These are phyloP conservation scores for Solanum chiquidenum DNA, from an alignment of 257 asterid genomes.

Conservation along the genomic window DNA sequence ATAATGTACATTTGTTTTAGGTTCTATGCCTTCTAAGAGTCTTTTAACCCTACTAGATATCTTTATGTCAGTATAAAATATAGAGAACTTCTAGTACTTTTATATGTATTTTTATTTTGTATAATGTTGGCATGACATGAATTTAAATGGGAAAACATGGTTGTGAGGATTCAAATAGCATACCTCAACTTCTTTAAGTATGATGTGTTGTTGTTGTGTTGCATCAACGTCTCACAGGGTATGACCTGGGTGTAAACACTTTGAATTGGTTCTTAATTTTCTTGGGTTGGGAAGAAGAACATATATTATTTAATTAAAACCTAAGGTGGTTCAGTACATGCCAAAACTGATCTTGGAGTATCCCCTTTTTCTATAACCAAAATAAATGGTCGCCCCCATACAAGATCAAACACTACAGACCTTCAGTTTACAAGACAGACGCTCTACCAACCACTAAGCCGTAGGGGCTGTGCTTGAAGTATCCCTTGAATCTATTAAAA, in stretches of 20 bases:
- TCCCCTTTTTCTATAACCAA: not conserved
- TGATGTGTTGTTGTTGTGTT: not conserved
- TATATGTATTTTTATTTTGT: not conserved
- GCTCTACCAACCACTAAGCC: not conserved
- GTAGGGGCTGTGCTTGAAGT: not conserved
- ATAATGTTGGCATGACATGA: not conserved
- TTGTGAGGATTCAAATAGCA: not conserved
- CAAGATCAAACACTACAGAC: not conserved
- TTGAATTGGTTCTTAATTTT: not conserved
- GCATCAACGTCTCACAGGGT: not conserved
- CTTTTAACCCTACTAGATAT: not conserved
- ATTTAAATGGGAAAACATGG: not conserved
- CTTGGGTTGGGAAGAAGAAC: not conserved
- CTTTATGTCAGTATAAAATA: not conserved
- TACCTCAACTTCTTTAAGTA: not conserved
- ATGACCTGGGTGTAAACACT: not conserved
- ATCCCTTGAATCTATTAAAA: not conserved
- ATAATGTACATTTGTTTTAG: not conserved
- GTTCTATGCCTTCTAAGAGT: not conserved
- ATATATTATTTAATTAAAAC: not conserved
- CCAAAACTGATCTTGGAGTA: not conserved
- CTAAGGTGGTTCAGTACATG: not conserved
- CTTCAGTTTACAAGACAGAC: not conserved
- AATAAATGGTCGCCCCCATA: not conserved
- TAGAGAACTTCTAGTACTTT: not conserved